phyloP scores from a whole-genome alignment of 805 yeast species.

The Saturnispora saitoi region DNA sequence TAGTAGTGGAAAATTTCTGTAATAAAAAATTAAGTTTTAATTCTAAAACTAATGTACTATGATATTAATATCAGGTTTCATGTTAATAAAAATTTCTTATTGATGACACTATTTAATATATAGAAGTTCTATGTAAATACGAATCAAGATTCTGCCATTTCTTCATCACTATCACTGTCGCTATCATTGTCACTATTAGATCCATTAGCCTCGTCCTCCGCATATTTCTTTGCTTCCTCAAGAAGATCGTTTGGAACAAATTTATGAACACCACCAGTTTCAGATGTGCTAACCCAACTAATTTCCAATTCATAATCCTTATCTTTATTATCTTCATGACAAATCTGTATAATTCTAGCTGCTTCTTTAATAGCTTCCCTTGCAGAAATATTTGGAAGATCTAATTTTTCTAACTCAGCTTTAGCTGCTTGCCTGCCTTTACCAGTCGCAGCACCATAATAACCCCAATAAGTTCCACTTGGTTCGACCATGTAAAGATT shows the following conservation, averaged over 20 bases:
- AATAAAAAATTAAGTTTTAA: background rate
- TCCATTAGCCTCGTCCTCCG: slow-evolving; percentile 69
- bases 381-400: slow-evolving; percentile 57
- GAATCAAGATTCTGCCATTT: slow-evolving; percentile 24
- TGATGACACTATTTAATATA: slow-evolving; percentile 1
- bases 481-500: slow-evolving; percentile 97
- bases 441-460: slow-evolving; percentile 94
- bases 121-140: background rate
- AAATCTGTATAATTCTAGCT: slow-evolving; percentile 83
- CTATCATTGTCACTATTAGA: slow-evolving; percentile 45
- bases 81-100: background rate
- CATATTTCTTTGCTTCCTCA: slow-evolving; percentile 75
- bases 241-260: slow-evolving; percentile 72
- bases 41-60: no score
- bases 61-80: background rate
- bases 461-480: slow-evolving; percentile 96
- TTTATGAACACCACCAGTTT: slow-evolving; percentile 73
- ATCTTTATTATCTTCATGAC: slow-evolving; percentile 97
- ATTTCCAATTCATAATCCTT: slow-evolving; percentile 94
- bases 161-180: slow-evolving; percentile 24
- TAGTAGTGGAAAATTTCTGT: background rate
- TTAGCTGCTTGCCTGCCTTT: slow-evolving; percentile 98
- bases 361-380: slow-evolving; percentile 88
- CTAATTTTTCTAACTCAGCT: slow-evolving; percentile 88
- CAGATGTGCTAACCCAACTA: slow-evolving; percentile 73